Percentiles rank a stretch among this genome's conserved stretches.
phyloP scores from a whole-genome alignment of 768 basidiomycete species.

The Butyriboletus loyo region DNA sequence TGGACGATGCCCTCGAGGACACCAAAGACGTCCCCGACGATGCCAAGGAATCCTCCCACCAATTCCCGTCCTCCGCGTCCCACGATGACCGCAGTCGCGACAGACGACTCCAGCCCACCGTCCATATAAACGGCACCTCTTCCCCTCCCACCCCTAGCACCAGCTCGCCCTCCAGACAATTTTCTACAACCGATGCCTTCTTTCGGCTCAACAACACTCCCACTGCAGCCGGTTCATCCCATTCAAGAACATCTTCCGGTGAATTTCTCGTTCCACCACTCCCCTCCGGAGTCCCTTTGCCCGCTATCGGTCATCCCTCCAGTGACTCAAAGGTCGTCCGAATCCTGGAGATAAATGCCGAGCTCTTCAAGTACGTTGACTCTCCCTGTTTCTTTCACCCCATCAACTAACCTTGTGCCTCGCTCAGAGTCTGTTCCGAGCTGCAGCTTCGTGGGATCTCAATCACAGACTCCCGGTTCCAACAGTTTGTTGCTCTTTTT shows the following conservation, averaged over 20 bases:
- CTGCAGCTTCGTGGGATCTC: constrained; percentile 54
- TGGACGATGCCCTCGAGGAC: constrained; percentile 39
- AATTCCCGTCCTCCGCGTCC: constrained; percentile 16
- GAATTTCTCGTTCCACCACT: constrained; percentile 31
- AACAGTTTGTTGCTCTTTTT: constrained; percentile 45
- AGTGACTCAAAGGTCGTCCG: constrained; percentile 47
- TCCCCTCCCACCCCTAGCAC: constrained; percentile 17
- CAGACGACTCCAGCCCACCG: constrained; percentile 16
- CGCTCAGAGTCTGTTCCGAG: constrained; percentile 54
- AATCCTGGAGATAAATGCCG: constrained; percentile 65
- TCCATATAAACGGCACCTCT: constrained; percentile 23
- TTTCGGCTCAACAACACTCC: constrained; percentile 21
- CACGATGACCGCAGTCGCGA: constrained; percentile 15
- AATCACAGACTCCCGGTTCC: constrained; percentile 47
- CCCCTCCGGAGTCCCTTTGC: constrained; percentile 22
- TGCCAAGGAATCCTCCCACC: constrained; percentile 14
- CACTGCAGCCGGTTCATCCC: constrained; percentile 20
- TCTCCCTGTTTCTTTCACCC: not conserved
- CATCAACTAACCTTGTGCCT: constrained; percentile 3
- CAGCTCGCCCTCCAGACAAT: constrained; percentile 23
- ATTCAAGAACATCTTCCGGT: constrained; percentile 27
- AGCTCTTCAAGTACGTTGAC: constrained; percentile 58
- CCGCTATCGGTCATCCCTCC: constrained; percentile 4
- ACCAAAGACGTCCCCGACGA: constrained; percentile 37
- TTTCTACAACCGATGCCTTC: constrained; percentile 18